Evolutionary conservation across 805 yeast genomes (phyloP).

Genomic region (Yarrowia keelungensis): DNA sequence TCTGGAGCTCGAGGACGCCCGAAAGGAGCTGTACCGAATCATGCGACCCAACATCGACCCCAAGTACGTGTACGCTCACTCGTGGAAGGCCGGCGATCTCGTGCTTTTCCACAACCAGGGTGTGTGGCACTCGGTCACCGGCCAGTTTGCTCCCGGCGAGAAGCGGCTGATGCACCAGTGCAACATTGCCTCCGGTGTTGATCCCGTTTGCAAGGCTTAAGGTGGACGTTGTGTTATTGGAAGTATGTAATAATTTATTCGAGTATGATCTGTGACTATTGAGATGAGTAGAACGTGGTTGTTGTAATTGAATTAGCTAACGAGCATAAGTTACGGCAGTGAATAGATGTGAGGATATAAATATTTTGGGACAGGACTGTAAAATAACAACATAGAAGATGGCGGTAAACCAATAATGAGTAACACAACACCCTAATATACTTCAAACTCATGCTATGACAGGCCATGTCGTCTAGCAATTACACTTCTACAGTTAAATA

Average conservation of each 20-base stretch:
- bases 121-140: conserved; percentile 91
- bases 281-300: too few species aligned
- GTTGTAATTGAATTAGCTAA: too few species aligned
- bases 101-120: conserved; percentile 89
- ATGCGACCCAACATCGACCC: conserved; percentile 90
- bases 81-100: conserved; percentile 83
- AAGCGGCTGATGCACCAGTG: conserved; percentile 92
- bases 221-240: too few species aligned
- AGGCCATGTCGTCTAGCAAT: too few species aligned
- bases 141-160: conserved; percentile 80
- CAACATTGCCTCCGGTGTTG: conserved; percentile 82
- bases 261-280: too few species aligned
- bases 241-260: conserved; percentile 1
- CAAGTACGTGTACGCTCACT: conserved; percentile 74
- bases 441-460: too few species aligned
- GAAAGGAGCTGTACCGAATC: conserved; percentile 70
- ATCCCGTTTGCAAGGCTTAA: conserved; percentile 56
- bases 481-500: neutral
- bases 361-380: too few species aligned
- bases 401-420: too few species aligned
- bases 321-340: too few species aligned
- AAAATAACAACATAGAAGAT: too few species aligned
- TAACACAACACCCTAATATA: too few species aligned
- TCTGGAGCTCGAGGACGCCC: conserved; percentile 72
- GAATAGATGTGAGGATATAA: too few species aligned